Conservation (phyloP, 108 stramenopile species). For the Cylindrotheca closterium region DNA sequence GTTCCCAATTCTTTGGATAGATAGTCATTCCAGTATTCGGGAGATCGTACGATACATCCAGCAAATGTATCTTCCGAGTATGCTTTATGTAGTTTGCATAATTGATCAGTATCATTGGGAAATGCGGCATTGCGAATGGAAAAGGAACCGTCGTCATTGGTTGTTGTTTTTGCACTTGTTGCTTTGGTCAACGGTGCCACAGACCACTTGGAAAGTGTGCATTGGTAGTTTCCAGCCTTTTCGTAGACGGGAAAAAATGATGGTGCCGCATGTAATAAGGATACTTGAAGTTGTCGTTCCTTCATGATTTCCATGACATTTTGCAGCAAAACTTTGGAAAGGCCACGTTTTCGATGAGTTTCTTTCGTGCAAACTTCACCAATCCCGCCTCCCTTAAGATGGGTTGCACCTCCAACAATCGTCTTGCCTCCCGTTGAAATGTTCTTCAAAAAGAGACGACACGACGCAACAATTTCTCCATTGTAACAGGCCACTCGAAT, state of each 20-base stretch:
- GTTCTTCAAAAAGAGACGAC: constrained; percentile 57
- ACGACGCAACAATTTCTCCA: constrained; percentile 57
- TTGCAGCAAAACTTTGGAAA: constrained; percentile 53
- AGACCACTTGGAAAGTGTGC: constrained; percentile 52
- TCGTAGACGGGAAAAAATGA: constrained; percentile 64
- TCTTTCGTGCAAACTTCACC: constrained; percentile 76
- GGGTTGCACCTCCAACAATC: too few relatives aligned
- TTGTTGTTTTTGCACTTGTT: not conserved
- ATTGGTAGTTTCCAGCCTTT: constrained; percentile 44
- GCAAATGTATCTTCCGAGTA: constrained; percentile 65
- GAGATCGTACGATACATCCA: constrained; percentile 55
- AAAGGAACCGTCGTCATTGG: not conserved
- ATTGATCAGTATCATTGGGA: constrained; percentile 51
- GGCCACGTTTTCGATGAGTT: constrained; percentile 51
- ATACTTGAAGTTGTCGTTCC: constrained; percentile 39
- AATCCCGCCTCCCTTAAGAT: constrained; percentile 53
- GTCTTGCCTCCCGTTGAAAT: constrained; percentile 31
- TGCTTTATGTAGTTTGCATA: constrained; percentile 42
- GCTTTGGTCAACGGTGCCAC: constrained; percentile 20
- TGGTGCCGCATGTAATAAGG: constrained; percentile 68
- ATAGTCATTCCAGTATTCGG: constrained; percentile 70
- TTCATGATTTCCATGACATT: constrained; percentile 66
- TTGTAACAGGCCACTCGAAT: constrained; percentile 46
- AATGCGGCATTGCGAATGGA: constrained; percentile 50
- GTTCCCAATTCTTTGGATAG: constrained; percentile 54